These are phyloP conservation scores for Iris macrosiphon DNA, from an alignment of 106 monocot genomes.

Conservation along the genomic window DNA sequence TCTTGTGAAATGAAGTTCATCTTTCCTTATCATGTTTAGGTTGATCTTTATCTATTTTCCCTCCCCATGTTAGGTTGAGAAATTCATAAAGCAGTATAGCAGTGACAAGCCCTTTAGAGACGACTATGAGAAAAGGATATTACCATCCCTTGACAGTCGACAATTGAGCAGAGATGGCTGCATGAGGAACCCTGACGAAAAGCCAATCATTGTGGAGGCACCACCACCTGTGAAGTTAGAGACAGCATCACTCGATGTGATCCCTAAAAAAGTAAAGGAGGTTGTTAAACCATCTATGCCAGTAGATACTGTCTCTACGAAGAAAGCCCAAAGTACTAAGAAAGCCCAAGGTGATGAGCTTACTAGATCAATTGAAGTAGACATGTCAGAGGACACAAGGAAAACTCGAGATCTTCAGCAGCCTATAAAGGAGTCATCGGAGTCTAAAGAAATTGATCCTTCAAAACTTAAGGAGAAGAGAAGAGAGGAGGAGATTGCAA, in stretches of 20 bases:
- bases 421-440: constrained; percentile 12
- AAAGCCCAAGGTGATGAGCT: neutral
- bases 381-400: constrained; percentile 5
- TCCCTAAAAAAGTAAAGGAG: neutral
- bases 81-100: constrained; percentile 58
- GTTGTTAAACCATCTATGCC: neutral
- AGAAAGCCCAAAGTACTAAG: neutral
- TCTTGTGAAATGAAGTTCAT: neutral
- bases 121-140: constrained; percentile 68
- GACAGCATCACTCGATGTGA: neutral
- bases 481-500: constrained; percentile 73
- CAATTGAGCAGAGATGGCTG: constrained; percentile 60
- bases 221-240: neutral
- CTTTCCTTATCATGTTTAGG: neutral
- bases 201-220: neutral
- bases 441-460: constrained; percentile 24
- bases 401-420: neutral
- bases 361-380: neutral
- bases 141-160: constrained; percentile 56
- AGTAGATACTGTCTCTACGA: no score
- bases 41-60: neutral
- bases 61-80: constrained; percentile 33
- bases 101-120: constrained; percentile 37
- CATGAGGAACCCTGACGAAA: constrained; percentile 56
- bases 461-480: constrained; percentile 56